These are phyloP conservation scores for Pseudogymnoascus sp. DNA, from an alignment of 2,329 filamentous ascomycete genomes.

Conservation along the genomic window DNA sequence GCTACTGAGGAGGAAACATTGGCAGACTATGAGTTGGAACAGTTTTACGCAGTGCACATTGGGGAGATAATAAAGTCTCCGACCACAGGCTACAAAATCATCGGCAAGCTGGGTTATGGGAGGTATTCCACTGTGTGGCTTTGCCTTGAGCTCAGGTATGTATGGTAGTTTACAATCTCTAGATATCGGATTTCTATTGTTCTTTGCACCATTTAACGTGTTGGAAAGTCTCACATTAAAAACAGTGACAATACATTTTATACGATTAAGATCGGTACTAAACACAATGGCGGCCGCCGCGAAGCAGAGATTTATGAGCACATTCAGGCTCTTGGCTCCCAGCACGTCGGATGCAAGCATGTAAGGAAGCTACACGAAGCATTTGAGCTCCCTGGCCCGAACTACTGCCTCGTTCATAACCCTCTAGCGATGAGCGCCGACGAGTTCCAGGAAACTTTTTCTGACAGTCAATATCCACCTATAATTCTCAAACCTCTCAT, in stretches of 20 bases:
- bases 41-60: conserved; percentile 38
- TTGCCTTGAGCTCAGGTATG: conserved; percentile 27
- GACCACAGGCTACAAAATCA: conserved; percentile 36
- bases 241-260: background rate
- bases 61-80: conserved; percentile 37
- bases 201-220: background rate
- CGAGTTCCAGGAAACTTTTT: conserved; percentile 16
- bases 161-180: background rate
- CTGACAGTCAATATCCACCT: conserved; percentile 13
- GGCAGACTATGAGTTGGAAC: conserved; percentile 31
- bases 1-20: conserved; percentile 18
- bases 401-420: conserved; percentile 21
- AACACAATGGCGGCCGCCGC: background rate
- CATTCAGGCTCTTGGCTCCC: conserved; percentile 23
- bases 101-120: conserved; percentile 41
- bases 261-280: background rate
- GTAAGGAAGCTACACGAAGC: conserved; percentile 32
- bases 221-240: background rate
- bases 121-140: conserved; percentile 43
- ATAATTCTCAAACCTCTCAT: conserved; percentile 20
- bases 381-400: conserved; percentile 27
- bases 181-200: background rate
- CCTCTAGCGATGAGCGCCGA: conserved; percentile 19
- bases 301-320: conserved; percentile 30
- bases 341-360: conserved; percentile 28